Percentiles rank a stretch among this genome's conserved stretches.
phyloP scores from a whole-genome alignment of 345 rosid species.

The Combretum micranthum region DNA sequence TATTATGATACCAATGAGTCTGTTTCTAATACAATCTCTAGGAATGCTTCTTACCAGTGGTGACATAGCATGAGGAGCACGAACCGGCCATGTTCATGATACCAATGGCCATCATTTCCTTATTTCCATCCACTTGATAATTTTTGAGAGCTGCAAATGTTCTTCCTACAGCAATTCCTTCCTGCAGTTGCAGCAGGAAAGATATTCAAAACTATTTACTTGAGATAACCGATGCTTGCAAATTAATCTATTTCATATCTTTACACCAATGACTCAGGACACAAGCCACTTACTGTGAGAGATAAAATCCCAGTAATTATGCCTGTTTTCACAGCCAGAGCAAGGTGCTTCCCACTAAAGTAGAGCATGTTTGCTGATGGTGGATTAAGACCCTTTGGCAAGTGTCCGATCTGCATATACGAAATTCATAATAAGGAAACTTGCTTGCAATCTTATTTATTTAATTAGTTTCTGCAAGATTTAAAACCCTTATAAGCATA shows the following conservation, averaged over 20 bases:
- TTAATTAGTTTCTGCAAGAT: not conserved
- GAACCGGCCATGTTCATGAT: slow-evolving; percentile 95
- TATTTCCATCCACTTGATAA: slow-evolving; percentile 94
- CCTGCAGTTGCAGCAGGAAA: slow-evolving; percentile 30
- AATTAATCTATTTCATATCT: too few species aligned
- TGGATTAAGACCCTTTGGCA: slow-evolving; percentile 94
- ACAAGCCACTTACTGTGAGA: slow-evolving; percentile 63
- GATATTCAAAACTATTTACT: not conserved
- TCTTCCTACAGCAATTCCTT: slow-evolving; percentile 99
- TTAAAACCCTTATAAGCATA: not conserved
- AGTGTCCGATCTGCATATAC: slow-evolving; percentile 65
- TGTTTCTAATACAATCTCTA: not conserved
- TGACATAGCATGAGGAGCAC: slow-evolving; percentile 85
- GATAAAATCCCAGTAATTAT: slow-evolving; percentile 79
- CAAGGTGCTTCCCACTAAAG: slow-evolving; percentile 52
- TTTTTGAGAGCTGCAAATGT: slow-evolving; percentile 81
- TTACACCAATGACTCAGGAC: too few species aligned
- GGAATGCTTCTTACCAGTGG: slow-evolving; percentile 47
- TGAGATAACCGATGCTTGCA: not conserved
- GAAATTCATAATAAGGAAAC: not conserved
- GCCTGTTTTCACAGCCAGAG: slow-evolving; percentile 79
- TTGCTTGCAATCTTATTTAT: too few species aligned
- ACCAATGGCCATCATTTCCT: slow-evolving; percentile 98
- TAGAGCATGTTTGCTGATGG: slow-evolving; percentile 77
- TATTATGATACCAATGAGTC: too few species aligned